Base-by-base conservation (phyloP, 225 moss, liverwort and hornwort species). In the Neckera pumila region DNA sequence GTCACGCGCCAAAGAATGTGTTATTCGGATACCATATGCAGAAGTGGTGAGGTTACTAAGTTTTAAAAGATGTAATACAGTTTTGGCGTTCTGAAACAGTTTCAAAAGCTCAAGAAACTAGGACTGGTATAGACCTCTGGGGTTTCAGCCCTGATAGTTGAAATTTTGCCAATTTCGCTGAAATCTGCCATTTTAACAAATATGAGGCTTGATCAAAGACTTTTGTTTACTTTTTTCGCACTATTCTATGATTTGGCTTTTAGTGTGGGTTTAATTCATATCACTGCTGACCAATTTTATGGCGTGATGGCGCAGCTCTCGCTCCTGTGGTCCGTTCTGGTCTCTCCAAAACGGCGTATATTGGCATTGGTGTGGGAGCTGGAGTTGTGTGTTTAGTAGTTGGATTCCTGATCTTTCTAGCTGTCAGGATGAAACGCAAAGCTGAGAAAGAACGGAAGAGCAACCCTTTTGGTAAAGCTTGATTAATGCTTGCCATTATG, bases 381-480 rank as follows among this genome's bases (percentile, higher is more conserved):
- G 83, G 80, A 70, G 83, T 56, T 22, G 66, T 79, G 49, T 26
- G 16, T 12, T 4, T 92, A 11, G 2, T 93, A n/a, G 53, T 95
- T 64, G 84, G 26, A 21, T 63, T 89, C 51, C 76, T 96, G 14
- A 79, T 82, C 74, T 16, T 82, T 23, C 81, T 96, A 66, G 92
- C 92, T n/a, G 10, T 87, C 13, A 86, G 65, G 75, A 89, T 94
- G 89, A 96, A 95, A 89, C 91, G 86, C 87, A 92, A 89, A 84
- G 97, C 93, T 16, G 90, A 92, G 70, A 79, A 15, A 1, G 90
- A 87, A 36, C 89, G 92, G 72, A 89, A 93, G 93, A 83, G 89
- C 90, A 88, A 93, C 92, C 92, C 93, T 70, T 96, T 97, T 74
- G 97, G 97, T 96, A 92, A 43, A 89, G 30, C 71, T 81, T 45